Conservation (phyloP, 1,284 basidiomycete genomes). For the Moniliella sp. region DNA sequence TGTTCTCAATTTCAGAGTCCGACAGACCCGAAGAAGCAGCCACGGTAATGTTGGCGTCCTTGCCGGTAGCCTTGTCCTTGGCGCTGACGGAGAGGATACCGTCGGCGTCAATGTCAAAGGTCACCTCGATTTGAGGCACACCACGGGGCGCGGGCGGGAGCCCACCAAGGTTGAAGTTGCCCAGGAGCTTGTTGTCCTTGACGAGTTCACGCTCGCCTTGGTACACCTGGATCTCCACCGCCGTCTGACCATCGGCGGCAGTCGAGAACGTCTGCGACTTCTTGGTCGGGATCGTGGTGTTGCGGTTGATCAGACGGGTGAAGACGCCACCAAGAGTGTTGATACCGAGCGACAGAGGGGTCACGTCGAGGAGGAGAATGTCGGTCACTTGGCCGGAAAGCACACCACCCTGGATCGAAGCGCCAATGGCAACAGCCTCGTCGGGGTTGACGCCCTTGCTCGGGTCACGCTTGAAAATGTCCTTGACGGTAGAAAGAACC, state of each 20-base stretch:
- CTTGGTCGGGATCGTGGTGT: constrained; percentile 97
- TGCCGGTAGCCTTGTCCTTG: constrained; percentile 86
- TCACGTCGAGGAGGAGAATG: constrained; percentile 84
- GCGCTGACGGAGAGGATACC: constrained; percentile 93
- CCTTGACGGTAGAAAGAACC: constrained; percentile 77
- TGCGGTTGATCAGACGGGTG: constrained; percentile 58
- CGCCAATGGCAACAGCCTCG: constrained; percentile 78
- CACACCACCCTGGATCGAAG: constrained; percentile 81
- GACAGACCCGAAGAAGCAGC: constrained; percentile 76
- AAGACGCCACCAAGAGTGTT: constrained; percentile 97
- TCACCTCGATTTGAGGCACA: constrained; percentile 93
- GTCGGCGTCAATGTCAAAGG: constrained; percentile 91
- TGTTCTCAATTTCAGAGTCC: constrained; percentile 89
- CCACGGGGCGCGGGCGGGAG: constrained; percentile 94
- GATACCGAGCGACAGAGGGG: constrained; percentile 78
- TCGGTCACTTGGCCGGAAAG: constrained; percentile 87
- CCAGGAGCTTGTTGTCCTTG: constrained; percentile 89
- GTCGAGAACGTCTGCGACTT: constrained; percentile 97
- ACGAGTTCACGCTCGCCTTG: constrained; percentile 96
- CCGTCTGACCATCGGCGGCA: constrained; percentile 56
- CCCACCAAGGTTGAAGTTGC: constrained; percentile 69
- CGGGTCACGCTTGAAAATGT: constrained; percentile 76
- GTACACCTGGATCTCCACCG: constrained; percentile 67
- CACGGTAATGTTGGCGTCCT: constrained; percentile 92
- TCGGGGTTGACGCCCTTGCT: constrained; percentile 95